Evolutionary conservation across 2,329 filamentous ascomycete genomes (phyloP).

Genomic region (Ceratocystis cubensis): DNA sequence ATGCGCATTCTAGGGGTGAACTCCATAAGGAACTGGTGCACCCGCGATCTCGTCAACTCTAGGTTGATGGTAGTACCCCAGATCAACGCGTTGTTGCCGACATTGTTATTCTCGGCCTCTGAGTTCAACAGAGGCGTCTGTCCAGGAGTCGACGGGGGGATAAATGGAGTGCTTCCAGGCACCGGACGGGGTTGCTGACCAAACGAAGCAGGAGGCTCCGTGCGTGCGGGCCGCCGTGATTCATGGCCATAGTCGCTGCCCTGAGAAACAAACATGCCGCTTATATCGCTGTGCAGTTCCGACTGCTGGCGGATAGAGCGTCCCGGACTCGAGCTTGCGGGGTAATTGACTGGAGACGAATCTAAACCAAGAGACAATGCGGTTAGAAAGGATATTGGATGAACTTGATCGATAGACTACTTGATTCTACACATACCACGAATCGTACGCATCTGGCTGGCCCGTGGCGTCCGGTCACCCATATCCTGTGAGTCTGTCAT

Average conservation of each 20-base stretch:
- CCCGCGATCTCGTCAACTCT: slow-evolving; percentile 58
- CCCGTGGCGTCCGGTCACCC: slow-evolving; percentile 53
- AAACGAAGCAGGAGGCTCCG: slow-evolving; percentile 18
- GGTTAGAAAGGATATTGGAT: background rate
- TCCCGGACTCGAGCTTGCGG: slow-evolving; percentile 78
- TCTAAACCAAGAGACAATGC: slow-evolving; percentile 40
- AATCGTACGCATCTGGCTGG: slow-evolving; percentile 31
- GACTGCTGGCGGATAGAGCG: slow-evolving; percentile 50
- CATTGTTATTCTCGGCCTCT: slow-evolving; percentile 45
- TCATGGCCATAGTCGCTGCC: slow-evolving; percentile 35
- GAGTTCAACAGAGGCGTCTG: slow-evolving; percentile 39
- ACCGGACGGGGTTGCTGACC: slow-evolving; percentile 30
- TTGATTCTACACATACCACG: slow-evolving; percentile 7
- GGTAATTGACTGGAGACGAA: slow-evolving; percentile 85
- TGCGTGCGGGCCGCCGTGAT: slow-evolving; percentile 11
- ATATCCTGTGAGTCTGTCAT: slow-evolving; percentile 45
- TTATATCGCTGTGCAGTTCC: slow-evolving; percentile 69
- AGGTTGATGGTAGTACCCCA: slow-evolving; percentile 98
- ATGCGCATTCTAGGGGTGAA: slow-evolving; percentile 90
- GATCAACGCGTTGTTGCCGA: slow-evolving; percentile 45
- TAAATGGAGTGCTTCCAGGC: slow-evolving; percentile 19
- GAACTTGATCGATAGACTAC: background rate
- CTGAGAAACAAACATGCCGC: slow-evolving; percentile 64
- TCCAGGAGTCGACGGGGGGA: slow-evolving; percentile 18
- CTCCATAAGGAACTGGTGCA: slow-evolving; percentile 77